phyloP scores from a whole-genome alignment of 345 rosid genomes.

The Acer negundo region DNA sequence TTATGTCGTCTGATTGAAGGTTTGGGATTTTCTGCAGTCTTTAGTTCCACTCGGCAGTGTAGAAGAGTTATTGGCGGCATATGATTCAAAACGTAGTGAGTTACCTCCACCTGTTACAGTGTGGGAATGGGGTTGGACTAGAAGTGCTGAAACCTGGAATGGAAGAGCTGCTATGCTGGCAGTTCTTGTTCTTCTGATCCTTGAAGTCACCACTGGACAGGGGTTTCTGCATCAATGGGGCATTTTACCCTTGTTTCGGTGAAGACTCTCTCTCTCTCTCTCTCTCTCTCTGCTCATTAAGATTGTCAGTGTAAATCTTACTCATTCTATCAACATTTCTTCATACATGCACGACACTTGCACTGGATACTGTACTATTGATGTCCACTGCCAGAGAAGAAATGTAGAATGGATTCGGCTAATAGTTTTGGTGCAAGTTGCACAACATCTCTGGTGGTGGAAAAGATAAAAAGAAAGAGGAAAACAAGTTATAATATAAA shows the following conservation, averaged over 20 bases:
- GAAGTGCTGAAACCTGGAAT: constrained; percentile 98
- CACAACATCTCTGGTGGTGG: neutral
- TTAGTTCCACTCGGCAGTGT: constrained; percentile 95
- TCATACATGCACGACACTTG: neutral
- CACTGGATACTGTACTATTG: neutral
- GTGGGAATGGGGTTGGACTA: constrained; percentile 99
- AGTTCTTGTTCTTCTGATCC: constrained; percentile 74
- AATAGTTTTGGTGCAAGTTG: constrained; percentile 17
- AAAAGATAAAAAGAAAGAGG: neutral
- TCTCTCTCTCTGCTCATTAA: neutral
- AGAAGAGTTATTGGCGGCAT: constrained; percentile 82
- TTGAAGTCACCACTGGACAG: constrained; percentile 91
- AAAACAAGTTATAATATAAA: constrained; percentile 9
- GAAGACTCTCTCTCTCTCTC: constrained; percentile 13
- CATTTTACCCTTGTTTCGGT: constrained; percentile 59
- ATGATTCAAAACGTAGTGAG: constrained; percentile 90
- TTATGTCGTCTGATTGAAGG: constrained; percentile 11
- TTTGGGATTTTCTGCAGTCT: constrained; percentile 55
- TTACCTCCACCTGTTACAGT: constrained; percentile 87
- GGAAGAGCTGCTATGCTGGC: constrained; percentile 99
- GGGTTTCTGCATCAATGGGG: constrained; percentile 98
- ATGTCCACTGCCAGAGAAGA: neutral
- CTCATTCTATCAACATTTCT: constrained; percentile 8
- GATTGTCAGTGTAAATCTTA: constrained; percentile 21
- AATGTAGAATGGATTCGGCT: constrained; percentile 17